Evolutionary conservation across 164 flowering plant genomes (phyloP).

Genomic region (Macadamia integrifolia): DNA sequence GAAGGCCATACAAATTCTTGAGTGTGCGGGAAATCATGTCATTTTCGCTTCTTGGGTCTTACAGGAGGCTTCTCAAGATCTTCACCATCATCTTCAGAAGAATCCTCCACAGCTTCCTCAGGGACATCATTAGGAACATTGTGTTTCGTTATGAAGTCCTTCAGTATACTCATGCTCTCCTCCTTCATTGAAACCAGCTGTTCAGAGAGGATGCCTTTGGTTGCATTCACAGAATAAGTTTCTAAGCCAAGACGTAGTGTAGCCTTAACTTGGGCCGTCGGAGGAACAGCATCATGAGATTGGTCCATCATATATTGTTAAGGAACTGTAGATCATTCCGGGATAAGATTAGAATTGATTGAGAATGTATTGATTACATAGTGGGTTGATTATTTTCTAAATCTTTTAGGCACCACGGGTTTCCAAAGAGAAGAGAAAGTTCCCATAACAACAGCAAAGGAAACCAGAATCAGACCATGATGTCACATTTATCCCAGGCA

Average conservation of each 20-base stretch:
- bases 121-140: conserved; percentile 79
- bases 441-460: no score
- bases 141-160: conserved; percentile 67
- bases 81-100: conserved; percentile 53
- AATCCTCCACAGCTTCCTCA: conserved; percentile 51
- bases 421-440: no score
- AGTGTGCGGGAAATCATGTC: no score
- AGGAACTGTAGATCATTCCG: background rate
- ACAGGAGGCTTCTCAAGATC: conserved; percentile 16
- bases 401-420: no score
- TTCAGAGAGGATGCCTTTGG: conserved; percentile 43
- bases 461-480: no score
- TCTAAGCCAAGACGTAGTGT: conserved; percentile 58
- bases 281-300: background rate
- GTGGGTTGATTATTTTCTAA: no score
- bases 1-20: no score
- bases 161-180: conserved; percentile 61
- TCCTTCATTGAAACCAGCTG: conserved; percentile 60
- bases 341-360: background rate
- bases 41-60: conserved; percentile 10
- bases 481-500: no score
- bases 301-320: conserved; percentile 4
- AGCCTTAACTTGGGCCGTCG: conserved; percentile 31
- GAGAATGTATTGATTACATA: no score
- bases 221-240: conserved; percentile 23